Evolutionary conservation across 2,329 filamentous ascomycete species (phyloP).

Genomic region (Sclerotinia subarctica): DNA sequence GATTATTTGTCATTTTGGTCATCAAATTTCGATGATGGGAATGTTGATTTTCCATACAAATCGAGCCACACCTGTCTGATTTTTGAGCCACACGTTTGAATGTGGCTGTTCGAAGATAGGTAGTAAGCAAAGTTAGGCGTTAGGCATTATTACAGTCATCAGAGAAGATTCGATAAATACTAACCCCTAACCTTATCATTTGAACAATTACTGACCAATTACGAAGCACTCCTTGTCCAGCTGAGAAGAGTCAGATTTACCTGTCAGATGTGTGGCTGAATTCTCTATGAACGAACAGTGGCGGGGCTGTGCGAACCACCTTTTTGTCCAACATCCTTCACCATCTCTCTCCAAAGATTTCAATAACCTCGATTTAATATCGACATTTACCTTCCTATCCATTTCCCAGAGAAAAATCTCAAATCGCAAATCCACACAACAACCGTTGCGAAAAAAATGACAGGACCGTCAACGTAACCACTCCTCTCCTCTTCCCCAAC

Average conservation of each 20-base stretch:
- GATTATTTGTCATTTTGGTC: constrained; percentile 19
- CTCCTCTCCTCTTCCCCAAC: constrained; percentile 14
- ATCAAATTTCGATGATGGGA: constrained; percentile 12
- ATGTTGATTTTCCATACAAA: constrained; percentile 9
- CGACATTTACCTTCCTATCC: not conserved
- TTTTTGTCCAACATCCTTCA: constrained; percentile 1
- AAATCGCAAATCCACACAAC: not conserved
- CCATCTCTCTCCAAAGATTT: not conserved
- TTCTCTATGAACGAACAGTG: constrained; percentile 2
- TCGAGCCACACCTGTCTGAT: not conserved
- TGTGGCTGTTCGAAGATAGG: not conserved
- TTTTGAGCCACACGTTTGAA: not conserved
- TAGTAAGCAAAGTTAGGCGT: too few relatives aligned
- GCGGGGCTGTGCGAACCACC: constrained; percentile 12
- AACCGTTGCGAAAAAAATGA: constrained; percentile 27
- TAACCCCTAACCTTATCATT: not conserved
- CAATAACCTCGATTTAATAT: not conserved
- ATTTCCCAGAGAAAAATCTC: not conserved
- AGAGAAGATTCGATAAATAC: not conserved
- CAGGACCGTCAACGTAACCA: constrained; percentile 34
- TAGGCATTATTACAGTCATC: not conserved
- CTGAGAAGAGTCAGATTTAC: constrained; percentile 2
- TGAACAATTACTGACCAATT: not conserved
- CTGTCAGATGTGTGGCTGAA: constrained; percentile 9
- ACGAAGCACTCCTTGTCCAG: not conserved